Evolutionary conservation across 2,329 filamentous ascomycete genomes (phyloP), one percentile per base, ranked within the genome.

Genomic region (Daldinia sp.): DNA sequence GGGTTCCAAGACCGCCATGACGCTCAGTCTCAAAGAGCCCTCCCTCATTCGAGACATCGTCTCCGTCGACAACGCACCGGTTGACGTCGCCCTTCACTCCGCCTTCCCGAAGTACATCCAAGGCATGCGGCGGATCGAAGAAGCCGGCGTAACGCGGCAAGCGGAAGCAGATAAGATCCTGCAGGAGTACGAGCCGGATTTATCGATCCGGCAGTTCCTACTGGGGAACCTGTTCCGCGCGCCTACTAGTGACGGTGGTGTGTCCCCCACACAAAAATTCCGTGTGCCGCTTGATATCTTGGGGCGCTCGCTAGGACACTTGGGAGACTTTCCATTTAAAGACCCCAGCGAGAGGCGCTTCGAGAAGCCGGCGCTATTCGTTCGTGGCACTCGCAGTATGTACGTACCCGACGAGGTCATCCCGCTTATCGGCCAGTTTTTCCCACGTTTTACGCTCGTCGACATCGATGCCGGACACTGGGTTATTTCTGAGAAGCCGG

Each of bases 1-100:
- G 90, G 94, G 95, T 66, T 94, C 94, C 47, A 98, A 98, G 81
- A 89, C 90, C 1, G 93, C 92, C 70, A 97, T 98, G 94, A 83
- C 90, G 0, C 81, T 97, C 61, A 93, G 93, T 3, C 85, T 98
- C 32, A 82, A 85, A 41, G 83, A 87, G 0, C 92, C 92, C 0
- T 80, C 86, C 4, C 79, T 88, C 2, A 83, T 97, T 61, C 82
- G 84, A 13, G 87, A 90, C 70, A 80, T 98, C 52, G 85, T 97
- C 25, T 85, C 93, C 1, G 93, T 98, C 10, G 94, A 98, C 80
- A 98, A 98, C 74, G 93, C 94, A 3, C 94, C 94, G 1, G 84
- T 96, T 7, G 93, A 96, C 90, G 11, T 84, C 86, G 0, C 83
- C 3, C 85, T 86, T 66, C 87, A 85, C 66, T 87, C 90, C 72